These are phyloP conservation scores for Sarocladium strictum DNA, from an alignment of 2,329 filamentous ascomycete genomes.

Conservation along the genomic window DNA sequence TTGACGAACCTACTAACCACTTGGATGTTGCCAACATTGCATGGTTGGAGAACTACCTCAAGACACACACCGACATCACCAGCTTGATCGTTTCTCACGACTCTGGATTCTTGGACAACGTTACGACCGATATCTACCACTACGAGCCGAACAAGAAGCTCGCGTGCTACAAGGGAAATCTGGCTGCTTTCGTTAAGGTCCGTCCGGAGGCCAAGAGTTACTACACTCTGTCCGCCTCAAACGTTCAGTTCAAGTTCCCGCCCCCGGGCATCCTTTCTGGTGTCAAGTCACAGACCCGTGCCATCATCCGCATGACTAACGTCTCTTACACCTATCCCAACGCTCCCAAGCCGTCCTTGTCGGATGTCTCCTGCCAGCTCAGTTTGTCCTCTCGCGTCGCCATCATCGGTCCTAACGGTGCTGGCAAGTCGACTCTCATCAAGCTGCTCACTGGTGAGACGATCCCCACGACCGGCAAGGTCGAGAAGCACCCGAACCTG, in stretches of 20 bases:
- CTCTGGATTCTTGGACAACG: slow-evolving; percentile 92
- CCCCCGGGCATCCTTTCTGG: slow-evolving; percentile 88
- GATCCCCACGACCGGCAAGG: slow-evolving; percentile 75
- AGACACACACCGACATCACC: slow-evolving; percentile 92
- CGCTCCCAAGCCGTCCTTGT: slow-evolving; percentile 77
- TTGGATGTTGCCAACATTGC: slow-evolving; percentile 93
- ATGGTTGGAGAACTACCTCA: slow-evolving; percentile 93
- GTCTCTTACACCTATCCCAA: slow-evolving; percentile 93
- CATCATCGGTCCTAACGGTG: slow-evolving; percentile 95
- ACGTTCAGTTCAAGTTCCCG: slow-evolving; percentile 96
- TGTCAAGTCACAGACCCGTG: slow-evolving; percentile 89
- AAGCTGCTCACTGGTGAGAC: slow-evolving; percentile 93
- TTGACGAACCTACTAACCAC: slow-evolving; percentile 99
- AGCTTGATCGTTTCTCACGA: slow-evolving; percentile 98
- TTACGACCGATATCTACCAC: slow-evolving; percentile 98
- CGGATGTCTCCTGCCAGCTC: slow-evolving; percentile 81
- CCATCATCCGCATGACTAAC: slow-evolving; percentile 92
- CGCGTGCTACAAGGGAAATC: slow-evolving; percentile 75
- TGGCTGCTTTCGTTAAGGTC: slow-evolving; percentile 76
- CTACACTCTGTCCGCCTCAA: slow-evolving; percentile 85
- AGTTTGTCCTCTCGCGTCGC: slow-evolving; percentile 87
- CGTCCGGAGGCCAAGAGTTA: slow-evolving; percentile 96
- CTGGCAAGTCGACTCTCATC: slow-evolving; percentile 96
- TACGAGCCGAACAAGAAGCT: slow-evolving; percentile 96
- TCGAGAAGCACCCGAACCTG: slow-evolving; percentile 97